These are phyloP conservation scores for Sporothrix curviconia DNA, from an alignment of 2,329 filamentous ascomycete genomes.

Conservation along the genomic window DNA sequence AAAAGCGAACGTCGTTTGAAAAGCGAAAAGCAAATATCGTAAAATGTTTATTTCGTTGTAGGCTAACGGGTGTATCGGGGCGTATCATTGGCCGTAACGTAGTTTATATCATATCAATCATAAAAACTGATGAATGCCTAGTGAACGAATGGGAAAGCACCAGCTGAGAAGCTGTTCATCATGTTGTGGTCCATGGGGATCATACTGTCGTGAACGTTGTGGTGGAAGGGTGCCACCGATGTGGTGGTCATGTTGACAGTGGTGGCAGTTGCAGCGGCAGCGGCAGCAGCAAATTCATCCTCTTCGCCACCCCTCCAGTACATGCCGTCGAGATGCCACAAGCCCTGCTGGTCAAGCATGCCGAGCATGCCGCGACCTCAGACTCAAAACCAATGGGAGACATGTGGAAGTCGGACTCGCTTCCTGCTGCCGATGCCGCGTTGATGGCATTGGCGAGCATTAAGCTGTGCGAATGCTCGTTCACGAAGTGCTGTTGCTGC, in stretches of 20 bases:
- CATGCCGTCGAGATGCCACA: conserved; percentile 53
- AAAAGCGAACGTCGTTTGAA: background rate
- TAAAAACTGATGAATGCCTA: conserved; percentile 20
- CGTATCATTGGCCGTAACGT: background rate
- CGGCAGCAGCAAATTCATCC: conserved; percentile 12
- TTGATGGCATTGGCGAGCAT: conserved; percentile 5
- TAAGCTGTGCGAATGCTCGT: conserved; percentile 30
- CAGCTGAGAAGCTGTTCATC: conserved; percentile 27
- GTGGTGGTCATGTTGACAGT: conserved; percentile 12
- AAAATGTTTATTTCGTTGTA: background rate
- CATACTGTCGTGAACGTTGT: conserved; percentile 29
- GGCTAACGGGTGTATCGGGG: background rate
- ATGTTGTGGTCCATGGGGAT: conserved; percentile 33
- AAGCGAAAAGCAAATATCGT: background rate
- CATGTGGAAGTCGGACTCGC: conserved; percentile 41
- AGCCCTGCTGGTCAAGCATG: conserved; percentile 46
- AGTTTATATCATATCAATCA: too few relatives aligned
- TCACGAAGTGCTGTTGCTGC: conserved; percentile 25
- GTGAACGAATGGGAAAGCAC: conserved; percentile 37
- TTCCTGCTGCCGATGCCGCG: conserved; percentile 14
- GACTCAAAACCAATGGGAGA: conserved; percentile 46
- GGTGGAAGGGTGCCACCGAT: conserved; percentile 16
- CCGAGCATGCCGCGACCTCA: conserved; percentile 41
- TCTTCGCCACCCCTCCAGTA: conserved; percentile 41
- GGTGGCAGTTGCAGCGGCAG: conserved; percentile 9